Base-by-base conservation (phyloP, 2,329 filamentous ascomycete species). In the Diaporthe citri region DNA sequence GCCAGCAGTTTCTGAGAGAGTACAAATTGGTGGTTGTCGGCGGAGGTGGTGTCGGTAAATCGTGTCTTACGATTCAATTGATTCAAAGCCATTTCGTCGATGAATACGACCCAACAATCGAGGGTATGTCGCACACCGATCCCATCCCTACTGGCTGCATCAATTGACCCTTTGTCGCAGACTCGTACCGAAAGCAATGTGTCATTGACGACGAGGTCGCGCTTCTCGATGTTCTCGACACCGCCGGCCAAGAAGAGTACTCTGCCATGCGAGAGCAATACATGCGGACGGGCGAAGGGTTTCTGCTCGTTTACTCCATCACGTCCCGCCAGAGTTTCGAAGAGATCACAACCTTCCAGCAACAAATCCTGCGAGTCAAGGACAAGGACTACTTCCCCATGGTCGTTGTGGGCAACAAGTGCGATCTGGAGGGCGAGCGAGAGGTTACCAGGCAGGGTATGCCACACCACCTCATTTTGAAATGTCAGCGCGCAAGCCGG, bases 331-430 rank as follows among this genome's bases (percentile, higher is more conserved):
- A 98, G 86, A 97, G 95, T 82, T 98, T 98, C 82, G 96, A 99
- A 84, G 97, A 99, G 88, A 98, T 99, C 85, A 94, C 95, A 86
- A 98, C 95, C 66, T 98, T 98, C 87, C 96, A 98, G 86, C 96
- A 98, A 89, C 97, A 99, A 87, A 99, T 99, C 83, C 89, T 99
- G 80, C 90, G 97, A 80, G 97, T 99, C 81, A 99, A 99, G 90
- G 97, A 98, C 88, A 98, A 98, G 91, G 97, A 99, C 87, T 98
- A 98, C 85, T 99, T 99, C 89, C 97, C 97, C 80, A 98, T 99
- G 89, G 98, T 98, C 75, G 94, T 99, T 60, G 97, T 98, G 56
- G 97, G 95, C 80, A 99, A 99, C 91, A 99, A 99, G 90, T 98
- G 96, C 87, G 97, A 99, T 95, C 88, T 99, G 84, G 96, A 98